phyloP scores from a whole-genome alignment of 2,329 filamentous ascomycete genomes.

The Graphium sp. region DNA sequence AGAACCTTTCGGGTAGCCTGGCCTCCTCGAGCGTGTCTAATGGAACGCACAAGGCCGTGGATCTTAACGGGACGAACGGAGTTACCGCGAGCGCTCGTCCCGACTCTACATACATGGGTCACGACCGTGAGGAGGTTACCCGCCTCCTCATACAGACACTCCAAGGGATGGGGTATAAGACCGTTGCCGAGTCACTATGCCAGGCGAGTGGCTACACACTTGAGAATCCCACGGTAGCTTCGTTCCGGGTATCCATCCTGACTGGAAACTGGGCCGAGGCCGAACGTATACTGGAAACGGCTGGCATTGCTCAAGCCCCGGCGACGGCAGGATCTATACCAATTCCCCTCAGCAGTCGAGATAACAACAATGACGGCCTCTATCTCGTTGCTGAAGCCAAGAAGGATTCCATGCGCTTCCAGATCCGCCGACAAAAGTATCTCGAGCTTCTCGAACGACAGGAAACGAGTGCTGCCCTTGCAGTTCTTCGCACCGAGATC shows the following conservation, averaged over 20 bases:
- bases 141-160: conserved; percentile 83
- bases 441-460: conserved; percentile 70
- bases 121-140: conserved; percentile 85
- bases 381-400: conserved; percentile 63
- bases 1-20: too few species aligned
- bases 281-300: conserved; percentile 60
- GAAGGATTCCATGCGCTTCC: conserved; percentile 67
- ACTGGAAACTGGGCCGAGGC: conserved; percentile 70
- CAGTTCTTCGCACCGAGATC: conserved; percentile 74
- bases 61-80: too few species aligned
- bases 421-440: conserved; percentile 85
- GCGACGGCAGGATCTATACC: too few species aligned
- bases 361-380: conserved; percentile 36
- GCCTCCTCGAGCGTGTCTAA: too few species aligned
- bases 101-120: conserved; percentile 61
- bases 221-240: conserved; percentile 72
- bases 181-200: conserved; percentile 58
- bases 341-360: too few species aligned
- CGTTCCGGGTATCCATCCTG: conserved; percentile 67
- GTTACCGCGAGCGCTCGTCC: too few species aligned
- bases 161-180: conserved; percentile 71
- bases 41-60: too few species aligned
- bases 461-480: conserved; percentile 57
- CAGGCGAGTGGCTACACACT: conserved; percentile 75
- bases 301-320: conserved; percentile 16